phyloP scores from a whole-genome alignment of 2,329 filamentous ascomycete species.

The Aspergillus puulaauensis region DNA sequence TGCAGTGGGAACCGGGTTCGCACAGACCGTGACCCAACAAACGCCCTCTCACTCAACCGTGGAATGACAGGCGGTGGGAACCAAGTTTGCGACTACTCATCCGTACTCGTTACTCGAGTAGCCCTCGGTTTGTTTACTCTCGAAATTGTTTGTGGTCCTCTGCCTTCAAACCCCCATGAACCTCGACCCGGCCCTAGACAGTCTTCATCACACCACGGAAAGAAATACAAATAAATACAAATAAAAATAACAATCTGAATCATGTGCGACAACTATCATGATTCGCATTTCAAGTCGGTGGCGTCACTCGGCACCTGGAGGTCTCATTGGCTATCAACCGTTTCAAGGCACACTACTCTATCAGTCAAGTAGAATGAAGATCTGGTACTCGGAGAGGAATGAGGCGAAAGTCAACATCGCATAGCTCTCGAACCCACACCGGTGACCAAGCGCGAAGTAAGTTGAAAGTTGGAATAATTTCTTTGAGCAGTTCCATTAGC shows the following conservation, averaged over 20 bases:
- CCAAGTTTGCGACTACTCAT: background rate
- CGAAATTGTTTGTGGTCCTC: slow-evolving; percentile 1
- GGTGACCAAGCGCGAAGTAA: background rate
- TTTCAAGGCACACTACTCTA: slow-evolving; percentile 2
- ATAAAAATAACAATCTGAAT: background rate
- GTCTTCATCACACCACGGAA: background rate
- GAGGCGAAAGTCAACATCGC: slow-evolving; percentile 1
- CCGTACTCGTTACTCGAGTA: background rate
- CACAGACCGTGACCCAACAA: slow-evolving; percentile 23
- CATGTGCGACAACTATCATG: background rate
- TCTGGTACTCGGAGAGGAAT: slow-evolving; percentile 10
- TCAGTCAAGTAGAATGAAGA: slow-evolving; percentile 12
- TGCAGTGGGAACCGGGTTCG: slow-evolving; percentile 24
- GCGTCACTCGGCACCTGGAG: slow-evolving; percentile 14
- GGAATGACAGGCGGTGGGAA: slow-evolving; percentile 12
- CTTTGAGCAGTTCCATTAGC: background rate
- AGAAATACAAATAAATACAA: background rate
- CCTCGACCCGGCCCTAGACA: background rate
- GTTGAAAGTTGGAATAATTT: background rate
- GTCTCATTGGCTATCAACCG: slow-evolving; percentile 9
- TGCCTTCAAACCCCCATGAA: background rate
- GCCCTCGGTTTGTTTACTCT: slow-evolving; percentile 1
- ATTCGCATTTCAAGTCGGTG: background rate
- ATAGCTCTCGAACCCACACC: background rate
- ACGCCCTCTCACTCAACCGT: slow-evolving; percentile 12